Percentiles rank a stretch among this genome's conserved stretches.
Conservation (phyloP, 129 eudicot species). For the Flaveria linearis region DNA sequence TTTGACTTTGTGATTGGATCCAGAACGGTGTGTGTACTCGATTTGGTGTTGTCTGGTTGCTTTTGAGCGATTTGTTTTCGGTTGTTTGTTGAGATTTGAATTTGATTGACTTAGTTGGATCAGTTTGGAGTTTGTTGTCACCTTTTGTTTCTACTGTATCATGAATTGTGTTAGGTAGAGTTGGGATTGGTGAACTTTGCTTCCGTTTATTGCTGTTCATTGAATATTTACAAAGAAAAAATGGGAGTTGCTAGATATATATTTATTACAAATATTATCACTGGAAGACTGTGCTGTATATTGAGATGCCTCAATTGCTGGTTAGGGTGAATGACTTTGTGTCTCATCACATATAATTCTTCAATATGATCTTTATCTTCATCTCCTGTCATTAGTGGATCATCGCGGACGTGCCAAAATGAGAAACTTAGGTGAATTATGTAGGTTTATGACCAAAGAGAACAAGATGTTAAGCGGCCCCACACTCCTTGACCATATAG, state of each 20-base stretch:
- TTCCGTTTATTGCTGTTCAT: background rate
- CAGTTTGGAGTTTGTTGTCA: slow-evolving; percentile 13
- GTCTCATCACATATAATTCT: background rate
- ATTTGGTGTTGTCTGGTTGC: slow-evolving; percentile 10
- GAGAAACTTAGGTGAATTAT: slow-evolving; percentile 14
- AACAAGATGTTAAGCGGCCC: background rate
- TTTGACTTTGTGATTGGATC: slow-evolving; percentile 39
- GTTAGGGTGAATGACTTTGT: background rate
- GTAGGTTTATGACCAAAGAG: slow-evolving; percentile 6
- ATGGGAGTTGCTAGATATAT: background rate
- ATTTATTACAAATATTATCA: background rate
- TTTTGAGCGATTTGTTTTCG: slow-evolving; percentile 3
- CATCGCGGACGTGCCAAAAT: background rate
- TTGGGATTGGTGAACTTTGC: background rate
- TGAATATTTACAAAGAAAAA: no score
- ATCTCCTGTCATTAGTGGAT: background rate
- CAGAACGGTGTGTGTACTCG: background rate
- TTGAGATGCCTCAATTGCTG: background rate
- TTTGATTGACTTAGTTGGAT: slow-evolving; percentile 19
- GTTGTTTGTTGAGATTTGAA: background rate
- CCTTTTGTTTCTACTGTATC: slow-evolving; percentile 16
- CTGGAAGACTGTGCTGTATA: slow-evolving; percentile 2
- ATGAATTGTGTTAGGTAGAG: slow-evolving; percentile 10
- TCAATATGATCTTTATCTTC: background rate
- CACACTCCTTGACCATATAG: slow-evolving; percentile 4